Conservation (phyloP, 106 monocot species). For the Dendrobium huoshanense region DNA sequence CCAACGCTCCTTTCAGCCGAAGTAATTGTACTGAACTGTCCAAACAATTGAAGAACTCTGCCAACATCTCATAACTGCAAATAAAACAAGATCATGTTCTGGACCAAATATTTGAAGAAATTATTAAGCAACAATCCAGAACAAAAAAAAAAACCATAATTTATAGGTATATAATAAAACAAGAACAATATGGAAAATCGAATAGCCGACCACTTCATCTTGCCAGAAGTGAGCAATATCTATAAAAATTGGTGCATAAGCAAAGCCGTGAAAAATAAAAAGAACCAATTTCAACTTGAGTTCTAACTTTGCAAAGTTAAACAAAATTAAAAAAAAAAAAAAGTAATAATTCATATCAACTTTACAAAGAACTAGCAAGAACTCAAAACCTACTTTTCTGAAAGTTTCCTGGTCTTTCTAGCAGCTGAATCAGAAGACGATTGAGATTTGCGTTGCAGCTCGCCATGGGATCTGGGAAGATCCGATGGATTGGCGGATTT, state of each 20-base stretch:
- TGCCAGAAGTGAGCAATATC: neutral
- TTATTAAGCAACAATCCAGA: neutral
- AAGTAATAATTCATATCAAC: neutral
- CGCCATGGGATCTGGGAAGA: constrained; percentile 8
- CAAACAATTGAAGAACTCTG: constrained; percentile 61
- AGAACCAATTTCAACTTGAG: neutral
- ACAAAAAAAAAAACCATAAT: neutral
- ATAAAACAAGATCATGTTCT: neutral
- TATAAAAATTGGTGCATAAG: neutral
- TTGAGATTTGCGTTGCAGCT: constrained; percentile 1
- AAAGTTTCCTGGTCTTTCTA: constrained; percentile 24
- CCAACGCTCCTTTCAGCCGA: constrained; percentile 32
- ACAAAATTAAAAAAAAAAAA: neutral
- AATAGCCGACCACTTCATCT: neutral
- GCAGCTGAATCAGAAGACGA: neutral
- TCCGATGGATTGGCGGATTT: neutral
- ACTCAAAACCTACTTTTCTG: constrained; percentile 39
- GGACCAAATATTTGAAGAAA: neutral
- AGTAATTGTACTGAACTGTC: constrained; percentile 54
- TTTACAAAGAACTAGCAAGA: neutral
- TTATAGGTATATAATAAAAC: neutral
- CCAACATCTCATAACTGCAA: constrained; percentile 47
- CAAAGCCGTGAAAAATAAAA: neutral
- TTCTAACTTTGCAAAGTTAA: neutral
- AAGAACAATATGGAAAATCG: neutral